Evolutionary conservation across 108 stramenopile genomes (phyloP), one percentile per base, ranked within the genome.

Genomic region (Aureococcus anophagefferens): DNA sequence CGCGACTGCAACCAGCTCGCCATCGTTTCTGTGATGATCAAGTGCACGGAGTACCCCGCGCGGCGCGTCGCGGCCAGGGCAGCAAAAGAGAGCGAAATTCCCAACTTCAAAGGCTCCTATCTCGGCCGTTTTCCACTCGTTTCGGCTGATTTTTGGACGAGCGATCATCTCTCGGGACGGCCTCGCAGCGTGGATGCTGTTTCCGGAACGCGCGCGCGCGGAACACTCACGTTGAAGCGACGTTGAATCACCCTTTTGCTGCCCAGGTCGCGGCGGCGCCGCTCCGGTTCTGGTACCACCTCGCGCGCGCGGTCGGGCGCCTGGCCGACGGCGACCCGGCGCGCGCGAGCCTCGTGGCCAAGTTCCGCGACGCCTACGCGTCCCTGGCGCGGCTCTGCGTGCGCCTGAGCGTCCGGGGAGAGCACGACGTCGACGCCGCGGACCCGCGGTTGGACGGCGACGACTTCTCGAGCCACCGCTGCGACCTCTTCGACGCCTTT

Each of bases 11-110:
- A 81, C 62, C 84, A 90, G 77, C 68, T 70, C 37, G 51, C 81
- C 29, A 73, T 94, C 46, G 90, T 93, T 28, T 83, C 87, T 46
- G 78, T 91, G 67, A 86, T 95, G 0, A 71, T 93, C 68, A 68
- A 64, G 30, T 94, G 92, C 75, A 87, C 91, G 37, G 35, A 69
- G 30, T 65, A 76, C 67, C 71, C 78, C 0, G 4, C 51, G 51
- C 51, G 51, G 25, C 1, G n/a, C n/a, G n/a, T n/a, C n/a, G n/a
- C n/a, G n/a, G n/a, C n/a, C n/a, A n/a, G n/a, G n/a, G n/a, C n/a
- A n/a, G n/a, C n/a, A n/a, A n/a, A n/a, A n/a, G n/a, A n/a, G n/a
- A n/a, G n/a, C n/a, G n/a, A n/a, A n/a, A n/a, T n/a, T n/a, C n/a
- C n/a, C n/a, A n/a, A n/a, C n/a, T n/a, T n/a, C n/a, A n/a, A n/a